These are phyloP conservation scores for Globisporangium nodosum DNA, from an alignment of 352 stramenopile species.

Conservation along the genomic window DNA sequence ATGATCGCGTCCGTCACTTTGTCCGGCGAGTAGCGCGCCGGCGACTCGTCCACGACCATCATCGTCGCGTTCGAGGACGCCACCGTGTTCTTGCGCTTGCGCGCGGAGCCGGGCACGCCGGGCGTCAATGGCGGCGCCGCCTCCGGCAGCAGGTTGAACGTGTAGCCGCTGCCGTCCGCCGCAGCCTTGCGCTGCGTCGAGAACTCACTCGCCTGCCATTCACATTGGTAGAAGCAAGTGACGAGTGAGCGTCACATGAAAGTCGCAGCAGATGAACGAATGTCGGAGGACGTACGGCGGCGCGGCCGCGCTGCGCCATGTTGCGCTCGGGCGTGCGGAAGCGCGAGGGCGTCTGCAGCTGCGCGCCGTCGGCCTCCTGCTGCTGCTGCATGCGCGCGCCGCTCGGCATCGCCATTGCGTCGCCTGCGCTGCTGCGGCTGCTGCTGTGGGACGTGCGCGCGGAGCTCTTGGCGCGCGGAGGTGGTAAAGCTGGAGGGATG, in stretches of 20 bases:
- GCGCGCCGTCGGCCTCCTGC: slow-evolving; percentile 4
- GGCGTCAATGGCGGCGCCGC: slow-evolving; percentile 17
- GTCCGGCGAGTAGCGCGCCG: slow-evolving; percentile 60
- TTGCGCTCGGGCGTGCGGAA: slow-evolving; percentile 16
- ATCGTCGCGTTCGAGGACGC: slow-evolving; percentile 14
- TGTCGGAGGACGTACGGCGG: slow-evolving; percentile 17
- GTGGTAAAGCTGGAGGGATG: no score
- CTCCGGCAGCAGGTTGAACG: slow-evolving; percentile 57
- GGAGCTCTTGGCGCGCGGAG: no score
- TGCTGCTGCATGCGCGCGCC: slow-evolving; percentile 10
- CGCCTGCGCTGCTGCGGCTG: neutral
- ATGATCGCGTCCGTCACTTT: slow-evolving; percentile 76
- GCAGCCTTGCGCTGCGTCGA: slow-evolving; percentile 26
- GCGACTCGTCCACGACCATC: slow-evolving; percentile 30
- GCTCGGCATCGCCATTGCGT: slow-evolving; percentile 6
- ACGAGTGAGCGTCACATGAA: neutral
- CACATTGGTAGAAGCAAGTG: neutral
- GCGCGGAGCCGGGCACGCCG: slow-evolving; percentile 15
- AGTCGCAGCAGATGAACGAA: neutral
- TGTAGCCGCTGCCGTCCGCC: slow-evolving; percentile 22
- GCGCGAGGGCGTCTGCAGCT: slow-evolving; percentile 11
- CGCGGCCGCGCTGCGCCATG: slow-evolving; percentile 16
- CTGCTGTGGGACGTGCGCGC: no score
- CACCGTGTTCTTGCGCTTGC: slow-evolving; percentile 23
- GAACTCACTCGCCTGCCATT: slow-evolving; percentile 19